Percentiles rank a stretch among this genome's conserved stretches.
These are phyloP conservation scores for Chaetoceros tenuissimus DNA, from an alignment of 108 stramenopile species.

Conservation along the genomic window DNA sequence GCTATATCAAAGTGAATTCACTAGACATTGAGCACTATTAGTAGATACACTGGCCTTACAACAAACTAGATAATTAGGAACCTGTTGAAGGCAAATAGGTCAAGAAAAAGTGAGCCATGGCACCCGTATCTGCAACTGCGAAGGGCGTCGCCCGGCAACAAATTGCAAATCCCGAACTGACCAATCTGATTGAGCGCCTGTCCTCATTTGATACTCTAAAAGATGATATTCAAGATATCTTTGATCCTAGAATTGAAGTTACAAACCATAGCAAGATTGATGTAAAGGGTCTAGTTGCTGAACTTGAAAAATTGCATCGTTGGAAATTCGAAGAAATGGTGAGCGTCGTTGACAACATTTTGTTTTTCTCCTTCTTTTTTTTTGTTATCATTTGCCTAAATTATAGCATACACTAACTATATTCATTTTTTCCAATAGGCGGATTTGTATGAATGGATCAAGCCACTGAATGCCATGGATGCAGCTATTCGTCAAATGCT, in stretches of 20 bases:
- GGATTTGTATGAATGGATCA: slow-evolving; percentile 79
- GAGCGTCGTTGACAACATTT: slow-evolving; percentile 11
- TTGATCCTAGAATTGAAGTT: slow-evolving; percentile 1
- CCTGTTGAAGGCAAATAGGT: no score
- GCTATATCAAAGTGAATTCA: no score
- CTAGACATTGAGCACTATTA: no score
- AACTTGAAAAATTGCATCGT: slow-evolving; percentile 33
- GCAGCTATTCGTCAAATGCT: slow-evolving; percentile 49
- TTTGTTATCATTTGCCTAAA: neutral
- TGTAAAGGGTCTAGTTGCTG: slow-evolving; percentile 39
- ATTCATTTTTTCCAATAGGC: slow-evolving; percentile 24
- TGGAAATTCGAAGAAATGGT: slow-evolving; percentile 82
- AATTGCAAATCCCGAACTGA: slow-evolving; percentile 51
- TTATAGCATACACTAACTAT: slow-evolving; percentile 1
- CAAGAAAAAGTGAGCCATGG: no score
- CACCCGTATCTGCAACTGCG: slow-evolving; percentile 42
- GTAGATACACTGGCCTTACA: no score
- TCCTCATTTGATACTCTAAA: slow-evolving; percentile 14
- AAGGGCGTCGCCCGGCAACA: slow-evolving; percentile 53
- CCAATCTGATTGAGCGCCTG: slow-evolving; percentile 25
- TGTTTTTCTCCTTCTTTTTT: neutral
- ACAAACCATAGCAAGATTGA: slow-evolving; percentile 17
- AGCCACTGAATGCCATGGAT: slow-evolving; percentile 69
- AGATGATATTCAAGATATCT: neutral
- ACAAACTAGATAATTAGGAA: no score